These are phyloP conservation scores for Hirschioporus abietinus DNA, from an alignment of 768 basidiomycete genomes.

Conservation along the genomic window DNA sequence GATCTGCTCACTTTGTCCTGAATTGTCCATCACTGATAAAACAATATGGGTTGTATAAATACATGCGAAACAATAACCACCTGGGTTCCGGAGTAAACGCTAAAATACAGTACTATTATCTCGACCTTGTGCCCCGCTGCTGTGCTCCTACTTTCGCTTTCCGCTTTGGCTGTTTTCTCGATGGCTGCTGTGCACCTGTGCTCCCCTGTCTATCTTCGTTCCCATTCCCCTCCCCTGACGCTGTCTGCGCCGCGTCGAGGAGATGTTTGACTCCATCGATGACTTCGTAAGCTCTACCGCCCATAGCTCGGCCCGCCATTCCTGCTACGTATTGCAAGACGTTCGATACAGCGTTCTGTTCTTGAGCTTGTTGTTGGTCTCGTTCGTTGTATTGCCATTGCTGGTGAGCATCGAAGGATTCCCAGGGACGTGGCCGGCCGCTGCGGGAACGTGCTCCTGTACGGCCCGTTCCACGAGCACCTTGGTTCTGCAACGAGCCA, in stretches of 20 bases:
- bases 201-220: not conserved
- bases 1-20: too few species aligned
- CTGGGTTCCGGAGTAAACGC: not conserved
- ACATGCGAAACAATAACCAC: not conserved
- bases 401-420: conserved; percentile 55
- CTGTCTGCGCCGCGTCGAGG: conserved; percentile 32
- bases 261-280: conserved; percentile 39
- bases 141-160: conserved; percentile 14
- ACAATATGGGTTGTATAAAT: not conserved
- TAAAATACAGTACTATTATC: not conserved
- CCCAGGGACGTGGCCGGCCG: conserved; percentile 51
- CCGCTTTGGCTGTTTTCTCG: conserved; percentile 9
- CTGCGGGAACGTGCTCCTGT: conserved; percentile 5
- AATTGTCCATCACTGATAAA: not conserved
- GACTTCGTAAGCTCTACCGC: conserved; percentile 19
- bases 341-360: conserved; percentile 3
- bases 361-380: not conserved
- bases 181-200: conserved; percentile 1
- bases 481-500: conserved; percentile 3
- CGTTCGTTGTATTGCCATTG: conserved; percentile 48
- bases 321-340: conserved; percentile 6
- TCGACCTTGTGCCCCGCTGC: conserved; percentile 5
- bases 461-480: conserved; percentile 1
- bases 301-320: conserved; percentile 18
- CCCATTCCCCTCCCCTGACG: conserved; percentile 17